Conservation (phyloP, 805 yeast species). For the Myxozyma udenii region DNA sequence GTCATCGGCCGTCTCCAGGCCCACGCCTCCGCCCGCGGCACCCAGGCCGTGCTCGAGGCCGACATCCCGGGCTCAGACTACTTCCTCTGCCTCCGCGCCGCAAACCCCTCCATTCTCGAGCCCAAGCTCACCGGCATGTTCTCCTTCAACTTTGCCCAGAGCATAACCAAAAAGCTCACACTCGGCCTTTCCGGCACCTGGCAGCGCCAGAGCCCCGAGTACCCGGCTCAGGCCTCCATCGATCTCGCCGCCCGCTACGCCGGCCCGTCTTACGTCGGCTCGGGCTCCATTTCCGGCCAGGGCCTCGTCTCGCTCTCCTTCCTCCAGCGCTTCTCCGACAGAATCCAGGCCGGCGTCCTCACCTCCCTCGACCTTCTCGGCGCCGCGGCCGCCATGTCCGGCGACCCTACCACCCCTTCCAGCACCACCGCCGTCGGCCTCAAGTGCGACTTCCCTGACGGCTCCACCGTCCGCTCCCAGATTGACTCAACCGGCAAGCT, state of each 20-base stretch:
- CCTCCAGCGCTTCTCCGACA: conserved; percentile 90
- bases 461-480: conserved; percentile 88
- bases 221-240: conserved; percentile 87
- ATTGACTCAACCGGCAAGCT: conserved; percentile 89
- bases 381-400: conserved; percentile 55
- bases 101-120: conserved; percentile 78
- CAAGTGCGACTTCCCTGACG: conserved; percentile 93
- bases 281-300: conserved; percentile 86
- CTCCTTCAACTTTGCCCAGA: conserved; percentile 86
- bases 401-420: conserved; percentile 79
- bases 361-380: conserved; percentile 56
- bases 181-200: conserved; percentile 91
- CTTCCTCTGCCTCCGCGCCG: conserved; percentile 81
- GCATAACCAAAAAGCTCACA: conserved; percentile 76
- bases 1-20: conserved; percentile 20
- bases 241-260: conserved; percentile 88
- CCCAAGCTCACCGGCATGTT: conserved; percentile 86
- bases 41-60: conserved; percentile 91
- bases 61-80: conserved; percentile 89
- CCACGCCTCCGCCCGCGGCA: conserved; percentile 25
- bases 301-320: conserved; percentile 86
- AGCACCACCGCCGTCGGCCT: conserved; percentile 94
- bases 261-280: conserved; percentile 84
- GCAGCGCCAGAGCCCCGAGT: conserved; percentile 55
- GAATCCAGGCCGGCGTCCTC: conserved; percentile 93